phyloP scores from a whole-genome alignment of 2,329 filamentous ascomycete species.

The Fusarium brachygibbosum region DNA sequence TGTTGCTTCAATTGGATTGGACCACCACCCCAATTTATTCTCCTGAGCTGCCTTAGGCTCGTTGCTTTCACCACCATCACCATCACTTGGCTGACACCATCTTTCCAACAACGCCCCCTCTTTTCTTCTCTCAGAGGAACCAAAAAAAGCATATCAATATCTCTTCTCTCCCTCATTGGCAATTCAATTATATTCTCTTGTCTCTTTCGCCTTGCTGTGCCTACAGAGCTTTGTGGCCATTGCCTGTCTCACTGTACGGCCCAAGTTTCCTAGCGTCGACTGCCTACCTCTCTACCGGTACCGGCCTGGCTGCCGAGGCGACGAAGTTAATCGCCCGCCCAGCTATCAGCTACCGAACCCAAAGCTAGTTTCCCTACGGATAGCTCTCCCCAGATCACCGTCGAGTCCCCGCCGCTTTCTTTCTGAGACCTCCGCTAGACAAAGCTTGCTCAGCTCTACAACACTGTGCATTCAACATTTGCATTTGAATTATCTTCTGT shows the following conservation, averaged over 20 bases:
- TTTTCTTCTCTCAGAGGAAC: constrained; percentile 1
- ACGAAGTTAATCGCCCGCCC: constrained; percentile 38
- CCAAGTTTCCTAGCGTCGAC: constrained; percentile 42
- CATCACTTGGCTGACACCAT: constrained; percentile 42
- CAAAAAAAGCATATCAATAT: constrained; percentile 46
- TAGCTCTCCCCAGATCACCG: constrained; percentile 48
- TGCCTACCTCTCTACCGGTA: constrained; percentile 9
- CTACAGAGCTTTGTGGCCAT: constrained; percentile 23
- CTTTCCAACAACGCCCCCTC: constrained; percentile 30
- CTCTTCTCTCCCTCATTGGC: constrained; percentile 22
- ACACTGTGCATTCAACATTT: background rate
- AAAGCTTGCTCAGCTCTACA: background rate
- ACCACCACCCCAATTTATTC: constrained; percentile 13
- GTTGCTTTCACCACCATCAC: constrained; percentile 18
- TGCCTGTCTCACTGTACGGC: constrained; percentile 28
- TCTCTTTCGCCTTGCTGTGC: constrained; percentile 2
- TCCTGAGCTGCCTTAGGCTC: constrained; percentile 21
- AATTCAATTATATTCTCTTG: constrained; percentile 8
- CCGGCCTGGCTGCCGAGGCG: constrained; percentile 37
- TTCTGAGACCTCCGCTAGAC: constrained; percentile 31
- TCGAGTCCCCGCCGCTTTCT: constrained; percentile 24
- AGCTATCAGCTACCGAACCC: constrained; percentile 30
- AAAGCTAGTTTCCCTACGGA: constrained; percentile 46
- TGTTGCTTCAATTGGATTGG: constrained; percentile 17
- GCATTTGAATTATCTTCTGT: constrained; percentile 19